phyloP scores from a whole-genome alignment of 805 yeast species.

The Candida verbasci region DNA sequence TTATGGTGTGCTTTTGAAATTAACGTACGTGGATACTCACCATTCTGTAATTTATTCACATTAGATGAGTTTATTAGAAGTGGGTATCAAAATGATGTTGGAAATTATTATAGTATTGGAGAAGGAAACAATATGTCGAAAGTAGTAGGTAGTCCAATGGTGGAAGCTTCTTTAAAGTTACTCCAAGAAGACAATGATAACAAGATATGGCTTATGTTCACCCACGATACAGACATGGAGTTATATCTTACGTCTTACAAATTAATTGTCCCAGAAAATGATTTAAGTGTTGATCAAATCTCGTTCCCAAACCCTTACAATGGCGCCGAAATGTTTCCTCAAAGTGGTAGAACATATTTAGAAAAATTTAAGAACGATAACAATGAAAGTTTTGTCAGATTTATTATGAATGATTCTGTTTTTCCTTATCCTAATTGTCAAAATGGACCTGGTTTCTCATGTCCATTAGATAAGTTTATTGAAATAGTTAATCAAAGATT shows the following conservation, averaged over 20 bases:
- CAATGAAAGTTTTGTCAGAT: slow-evolving; percentile 29
- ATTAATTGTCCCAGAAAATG: slow-evolving; percentile 38
- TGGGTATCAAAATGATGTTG: slow-evolving; percentile 57
- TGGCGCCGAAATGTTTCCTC: slow-evolving; percentile 35
- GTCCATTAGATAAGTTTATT: slow-evolving; percentile 33
- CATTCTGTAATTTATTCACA: slow-evolving; percentile 65
- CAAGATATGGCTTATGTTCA: slow-evolving; percentile 63
- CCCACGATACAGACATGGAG: slow-evolving; percentile 70
- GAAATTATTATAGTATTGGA: slow-evolving; percentile 58
- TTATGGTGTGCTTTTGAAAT: slow-evolving; percentile 72
- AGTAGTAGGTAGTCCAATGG: slow-evolving; percentile 56
- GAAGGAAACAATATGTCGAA: slow-evolving; percentile 57
- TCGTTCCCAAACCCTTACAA: slow-evolving; percentile 46
- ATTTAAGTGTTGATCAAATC: slow-evolving; percentile 43
- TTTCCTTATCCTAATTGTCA: slow-evolving; percentile 30
- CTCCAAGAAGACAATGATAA: slow-evolving; percentile 38
- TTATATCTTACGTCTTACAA: slow-evolving; percentile 64
- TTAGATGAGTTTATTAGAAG: slow-evolving; percentile 60
- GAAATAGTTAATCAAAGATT: slow-evolving; percentile 24
- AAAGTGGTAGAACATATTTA: slow-evolving; percentile 35
- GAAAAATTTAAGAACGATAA: slow-evolving; percentile 27
- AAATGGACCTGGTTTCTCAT: slow-evolving; percentile 40
- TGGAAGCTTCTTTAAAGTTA: slow-evolving; percentile 46
- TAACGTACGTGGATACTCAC: slow-evolving; percentile 63
- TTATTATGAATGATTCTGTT: slow-evolving; percentile 38